phyloP scores from a whole-genome alignment of 805 yeast genomes.

The Phaffomyces opuntiae region DNA sequence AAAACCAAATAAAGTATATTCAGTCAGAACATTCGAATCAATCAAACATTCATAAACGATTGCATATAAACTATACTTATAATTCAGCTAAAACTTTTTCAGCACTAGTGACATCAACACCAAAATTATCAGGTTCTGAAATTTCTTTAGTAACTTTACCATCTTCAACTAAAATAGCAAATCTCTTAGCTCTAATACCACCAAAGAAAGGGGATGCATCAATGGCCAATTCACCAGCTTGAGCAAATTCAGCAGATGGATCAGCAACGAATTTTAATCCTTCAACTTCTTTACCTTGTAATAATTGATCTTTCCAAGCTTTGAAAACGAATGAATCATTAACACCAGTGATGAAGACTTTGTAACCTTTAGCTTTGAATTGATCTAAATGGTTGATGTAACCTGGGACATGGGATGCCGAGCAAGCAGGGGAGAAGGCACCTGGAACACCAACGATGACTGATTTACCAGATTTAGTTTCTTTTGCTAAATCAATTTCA shows the following conservation, averaged over 20 bases:
- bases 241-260: constrained; percentile 67
- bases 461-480: constrained; percentile 39
- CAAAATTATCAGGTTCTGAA: constrained; percentile 76
- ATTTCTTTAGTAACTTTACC: constrained; percentile 62
- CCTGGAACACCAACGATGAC: constrained; percentile 62
- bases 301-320: constrained; percentile 61
- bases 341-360: constrained; percentile 65
- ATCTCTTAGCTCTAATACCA: constrained; percentile 65
- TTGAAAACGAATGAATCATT: constrained; percentile 82
- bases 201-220: constrained; percentile 79
- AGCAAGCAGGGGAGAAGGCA: constrained; percentile 78
- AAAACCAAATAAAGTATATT: no score
- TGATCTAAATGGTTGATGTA: constrained; percentile 44
- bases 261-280: constrained; percentile 65
- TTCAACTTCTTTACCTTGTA: constrained; percentile 9
- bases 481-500: constrained; percentile 46
- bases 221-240: constrained; percentile 56
- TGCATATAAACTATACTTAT: background rate
- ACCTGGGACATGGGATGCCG: constrained; percentile 70
- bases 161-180: constrained; percentile 67
- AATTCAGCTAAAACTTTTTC: constrained; percentile 28
- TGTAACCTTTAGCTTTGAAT: constrained; percentile 62
- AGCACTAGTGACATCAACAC: constrained; percentile 46
- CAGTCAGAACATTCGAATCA: no score
- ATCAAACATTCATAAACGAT: no score